Percentiles rank a stretch among this genome's conserved stretches.
These are phyloP conservation scores for Thecaphora thlaspeos DNA, from an alignment of 1,284 basidiomycete genomes.

Conservation along the genomic window DNA sequence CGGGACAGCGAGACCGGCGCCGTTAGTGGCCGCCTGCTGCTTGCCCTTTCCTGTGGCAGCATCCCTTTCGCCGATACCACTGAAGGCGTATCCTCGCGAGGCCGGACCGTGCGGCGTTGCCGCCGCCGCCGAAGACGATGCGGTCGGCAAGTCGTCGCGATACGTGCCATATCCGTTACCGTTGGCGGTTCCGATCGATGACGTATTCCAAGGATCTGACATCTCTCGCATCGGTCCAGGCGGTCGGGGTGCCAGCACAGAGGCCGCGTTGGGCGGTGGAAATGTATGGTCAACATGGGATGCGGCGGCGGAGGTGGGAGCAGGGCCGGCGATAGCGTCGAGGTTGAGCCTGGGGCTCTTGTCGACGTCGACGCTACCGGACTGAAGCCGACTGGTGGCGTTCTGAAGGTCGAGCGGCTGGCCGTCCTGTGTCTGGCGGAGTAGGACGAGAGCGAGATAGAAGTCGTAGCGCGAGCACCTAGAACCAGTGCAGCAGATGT, in stretches of 20 bases:
- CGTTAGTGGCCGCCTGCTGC: no score
- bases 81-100: not conserved
- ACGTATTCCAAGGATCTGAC: constrained; percentile 28
- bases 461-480: constrained; percentile 28
- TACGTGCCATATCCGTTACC: not conserved
- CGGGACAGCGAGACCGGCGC: no score
- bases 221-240: constrained; percentile 25
- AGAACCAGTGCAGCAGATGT: constrained; percentile 18
- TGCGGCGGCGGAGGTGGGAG: not conserved
- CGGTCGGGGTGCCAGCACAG: constrained; percentile 9
- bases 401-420: constrained; percentile 10
- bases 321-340: not conserved
- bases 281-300: constrained; percentile 20
- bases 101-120: not conserved
- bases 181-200: not conserved
- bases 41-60: no score
- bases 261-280: constrained; percentile 14
- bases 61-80: no score
- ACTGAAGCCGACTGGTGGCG: constrained; percentile 6
- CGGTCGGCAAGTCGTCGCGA: constrained; percentile 4
- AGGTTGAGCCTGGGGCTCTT: constrained; percentile 10
- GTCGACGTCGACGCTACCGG: constrained; percentile 7
- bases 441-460: constrained; percentile 17
- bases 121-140: constrained; percentile 6
- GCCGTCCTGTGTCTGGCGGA: constrained; percentile 19